Percentiles rank a stretch among this genome's conserved stretches.
These are phyloP conservation scores for Leishmania aethiopica DNA, from an alignment of 208 protist genomes.

Conservation along the genomic window DNA sequence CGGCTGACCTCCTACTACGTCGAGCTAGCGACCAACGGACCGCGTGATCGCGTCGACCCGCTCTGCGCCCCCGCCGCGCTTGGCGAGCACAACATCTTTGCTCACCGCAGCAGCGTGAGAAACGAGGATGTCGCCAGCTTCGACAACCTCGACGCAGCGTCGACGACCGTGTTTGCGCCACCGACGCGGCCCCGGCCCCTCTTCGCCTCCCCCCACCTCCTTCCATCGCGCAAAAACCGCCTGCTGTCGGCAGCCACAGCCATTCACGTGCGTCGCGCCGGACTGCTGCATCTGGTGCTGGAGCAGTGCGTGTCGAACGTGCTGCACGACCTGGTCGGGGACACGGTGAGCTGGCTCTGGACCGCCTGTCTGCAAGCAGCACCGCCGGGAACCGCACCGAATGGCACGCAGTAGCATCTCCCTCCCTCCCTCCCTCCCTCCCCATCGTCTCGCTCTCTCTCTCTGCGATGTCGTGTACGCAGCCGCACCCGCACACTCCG, in stretches of 20 bases:
- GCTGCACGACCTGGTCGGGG: constrained; percentile 54
- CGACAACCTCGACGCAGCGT: background rate
- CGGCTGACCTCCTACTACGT: constrained; percentile 28
- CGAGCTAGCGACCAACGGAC: constrained; percentile 30
- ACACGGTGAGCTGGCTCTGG: constrained; percentile 64
- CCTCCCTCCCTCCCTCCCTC: background rate
- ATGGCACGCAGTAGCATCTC: background rate
- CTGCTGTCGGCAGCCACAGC: constrained; percentile 18
- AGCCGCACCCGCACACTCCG: background rate
- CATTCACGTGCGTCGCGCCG: constrained; percentile 47
- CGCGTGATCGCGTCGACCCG: constrained; percentile 26
- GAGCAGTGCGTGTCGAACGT: constrained; percentile 69
- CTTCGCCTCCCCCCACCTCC: background rate
- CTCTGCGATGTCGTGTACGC: background rate
- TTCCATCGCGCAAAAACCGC: constrained; percentile 9
- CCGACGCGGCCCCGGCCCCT: background rate
- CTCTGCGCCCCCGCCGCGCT: constrained; percentile 21
- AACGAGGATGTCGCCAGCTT: background rate
- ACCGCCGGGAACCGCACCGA: background rate
- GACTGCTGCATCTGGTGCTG: constrained; percentile 51
- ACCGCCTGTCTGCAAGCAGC: background rate
- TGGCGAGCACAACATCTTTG: constrained; percentile 40
- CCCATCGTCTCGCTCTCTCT: too few relatives aligned
- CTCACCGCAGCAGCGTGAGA: constrained; percentile 20
- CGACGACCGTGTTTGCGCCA: background rate